These are phyloP conservation scores for Geotrichum europaeum DNA, from an alignment of 1,139 yeast species.

Conservation along the genomic window DNA sequence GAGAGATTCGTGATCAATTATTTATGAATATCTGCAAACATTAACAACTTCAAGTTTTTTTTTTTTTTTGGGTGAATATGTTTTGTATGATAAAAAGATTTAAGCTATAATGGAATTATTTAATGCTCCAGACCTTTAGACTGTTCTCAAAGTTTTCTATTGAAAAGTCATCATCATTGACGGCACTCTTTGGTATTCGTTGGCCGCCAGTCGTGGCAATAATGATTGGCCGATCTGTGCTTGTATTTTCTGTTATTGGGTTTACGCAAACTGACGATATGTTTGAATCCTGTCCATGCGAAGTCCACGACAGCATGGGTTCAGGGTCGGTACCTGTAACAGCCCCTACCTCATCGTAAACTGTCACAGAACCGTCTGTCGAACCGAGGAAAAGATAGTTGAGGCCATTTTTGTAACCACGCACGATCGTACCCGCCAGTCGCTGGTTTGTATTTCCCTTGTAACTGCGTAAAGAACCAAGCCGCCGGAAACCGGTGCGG, in stretches of 20 bases:
- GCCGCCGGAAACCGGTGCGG: slow-evolving; percentile 29
- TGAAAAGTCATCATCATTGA: not conserved
- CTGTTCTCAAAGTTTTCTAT: slow-evolving; percentile 1
- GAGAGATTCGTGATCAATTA: slow-evolving; percentile 27
- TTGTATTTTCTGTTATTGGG: slow-evolving; percentile 16
- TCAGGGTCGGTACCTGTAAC: slow-evolving; percentile 24
- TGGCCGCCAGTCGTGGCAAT: slow-evolving; percentile 11
- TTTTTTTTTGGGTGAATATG: not conserved
- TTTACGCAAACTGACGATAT: slow-evolving; percentile 24
- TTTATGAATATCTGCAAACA: slow-evolving; percentile 20
- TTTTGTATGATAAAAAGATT: not conserved
- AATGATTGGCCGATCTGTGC: not conserved
- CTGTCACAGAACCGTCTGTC: slow-evolving; percentile 24
- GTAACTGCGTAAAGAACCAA: slow-evolving; percentile 20
- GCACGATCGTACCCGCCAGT: slow-evolving; percentile 21
- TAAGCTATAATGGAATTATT: slow-evolving; percentile 2
- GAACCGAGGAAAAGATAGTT: slow-evolving; percentile 27
- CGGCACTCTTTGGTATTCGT: slow-evolving; percentile 8
- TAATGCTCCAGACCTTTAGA: slow-evolving; percentile 19
- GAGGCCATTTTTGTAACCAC: slow-evolving; percentile 23
- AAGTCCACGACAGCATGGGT: slow-evolving; percentile 13
- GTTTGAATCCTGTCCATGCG: slow-evolving; percentile 16
- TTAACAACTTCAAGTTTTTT: not conserved
- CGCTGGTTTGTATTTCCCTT: slow-evolving; percentile 27
- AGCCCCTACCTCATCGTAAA: slow-evolving; percentile 29